phyloP scores from a whole-genome alignment of 2,329 filamentous ascomycete genomes.

The Aspergillus clavatus region DNA sequence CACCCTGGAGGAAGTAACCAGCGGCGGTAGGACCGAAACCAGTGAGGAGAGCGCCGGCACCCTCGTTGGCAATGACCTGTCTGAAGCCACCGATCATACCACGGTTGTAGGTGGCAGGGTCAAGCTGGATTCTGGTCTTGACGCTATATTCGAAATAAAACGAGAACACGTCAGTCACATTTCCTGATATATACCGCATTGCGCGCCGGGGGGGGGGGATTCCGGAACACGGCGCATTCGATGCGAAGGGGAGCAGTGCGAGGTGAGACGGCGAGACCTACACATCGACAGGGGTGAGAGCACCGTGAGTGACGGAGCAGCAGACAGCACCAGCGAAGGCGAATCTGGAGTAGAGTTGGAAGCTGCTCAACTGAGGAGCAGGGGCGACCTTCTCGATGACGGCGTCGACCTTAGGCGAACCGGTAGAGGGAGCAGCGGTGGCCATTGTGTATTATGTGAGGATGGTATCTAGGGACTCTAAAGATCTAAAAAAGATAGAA shows the following conservation, averaged over 20 bases:
- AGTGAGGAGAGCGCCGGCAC: constrained; percentile 78
- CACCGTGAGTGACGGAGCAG: constrained; percentile 97
- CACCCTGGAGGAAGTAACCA: constrained; percentile 91
- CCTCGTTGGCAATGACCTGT: constrained; percentile 78
- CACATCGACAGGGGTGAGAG: constrained; percentile 98
- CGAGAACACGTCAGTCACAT: constrained; percentile 12
- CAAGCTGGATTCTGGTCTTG: constrained; percentile 94
- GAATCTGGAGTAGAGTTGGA: constrained; percentile 88
- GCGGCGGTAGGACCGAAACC: constrained; percentile 80
- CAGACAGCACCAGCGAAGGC: constrained; percentile 96
- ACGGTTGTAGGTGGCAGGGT: constrained; percentile 81
- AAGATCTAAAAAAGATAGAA: constrained; percentile 11
- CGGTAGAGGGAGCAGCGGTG: constrained; percentile 43
- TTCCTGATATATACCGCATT: constrained; percentile 5
- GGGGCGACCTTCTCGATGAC: constrained; percentile 9
- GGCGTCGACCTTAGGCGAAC: constrained; percentile 49
- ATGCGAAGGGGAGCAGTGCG: constrained; percentile 18
- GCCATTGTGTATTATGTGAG: constrained; percentile 33
- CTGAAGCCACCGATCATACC: constrained; percentile 82
- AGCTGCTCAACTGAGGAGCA: constrained; percentile 50
- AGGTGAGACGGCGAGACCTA: constrained; percentile 55
- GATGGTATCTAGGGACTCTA: constrained; percentile 15
- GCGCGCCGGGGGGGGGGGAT: constrained; percentile 10
- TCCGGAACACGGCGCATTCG: constrained; percentile 13
- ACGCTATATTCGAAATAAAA: constrained; percentile 55